Conservation (phyloP, 345 rosid genomes). For the Salix exigua region DNA sequence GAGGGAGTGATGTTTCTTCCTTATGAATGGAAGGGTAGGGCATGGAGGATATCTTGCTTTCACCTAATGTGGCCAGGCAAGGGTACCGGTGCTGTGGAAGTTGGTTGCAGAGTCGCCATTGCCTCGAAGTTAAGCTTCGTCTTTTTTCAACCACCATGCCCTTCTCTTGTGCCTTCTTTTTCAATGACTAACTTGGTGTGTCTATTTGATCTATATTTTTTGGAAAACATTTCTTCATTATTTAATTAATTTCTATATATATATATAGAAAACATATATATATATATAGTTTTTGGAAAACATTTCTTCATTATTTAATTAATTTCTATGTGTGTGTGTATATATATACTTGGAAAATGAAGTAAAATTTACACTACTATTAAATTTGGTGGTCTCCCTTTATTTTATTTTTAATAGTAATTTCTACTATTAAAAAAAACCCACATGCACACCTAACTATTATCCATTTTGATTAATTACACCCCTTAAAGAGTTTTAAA, state of each 20-base stretch:
- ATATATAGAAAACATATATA: no score
- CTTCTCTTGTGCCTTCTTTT: not conserved
- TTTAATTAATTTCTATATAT: not conserved
- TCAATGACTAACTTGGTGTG: not conserved
- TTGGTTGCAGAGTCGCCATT: slow-evolving; percentile 91
- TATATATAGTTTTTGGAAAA: not conserved
- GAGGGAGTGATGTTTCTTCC: slow-evolving; percentile 19
- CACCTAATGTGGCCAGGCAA: slow-evolving; percentile 40
- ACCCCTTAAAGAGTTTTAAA: no score
- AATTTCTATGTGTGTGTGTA: not conserved
- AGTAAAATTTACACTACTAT: not conserved
- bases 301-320: not conserved
- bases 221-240: not conserved
- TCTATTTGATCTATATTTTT: not conserved
- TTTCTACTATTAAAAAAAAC: no score
- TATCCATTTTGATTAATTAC: no score
- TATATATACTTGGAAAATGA: not conserved
- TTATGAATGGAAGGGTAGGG: slow-evolving; percentile 33
- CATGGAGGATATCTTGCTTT: slow-evolving; percentile 13
- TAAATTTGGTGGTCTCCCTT: not conserved
- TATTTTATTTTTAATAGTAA: not conserved
- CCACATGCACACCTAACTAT: no score
- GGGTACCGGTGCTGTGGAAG: slow-evolving; percentile 25
- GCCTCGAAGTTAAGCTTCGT: slow-evolving; percentile 89
- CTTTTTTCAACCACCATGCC: slow-evolving; percentile 34